Percentiles rank a stretch among this genome's conserved stretches.
Evolutionary conservation across 495 filamentous ascomycete species (phyloP).

Genomic region (Cercophora scortea): DNA sequence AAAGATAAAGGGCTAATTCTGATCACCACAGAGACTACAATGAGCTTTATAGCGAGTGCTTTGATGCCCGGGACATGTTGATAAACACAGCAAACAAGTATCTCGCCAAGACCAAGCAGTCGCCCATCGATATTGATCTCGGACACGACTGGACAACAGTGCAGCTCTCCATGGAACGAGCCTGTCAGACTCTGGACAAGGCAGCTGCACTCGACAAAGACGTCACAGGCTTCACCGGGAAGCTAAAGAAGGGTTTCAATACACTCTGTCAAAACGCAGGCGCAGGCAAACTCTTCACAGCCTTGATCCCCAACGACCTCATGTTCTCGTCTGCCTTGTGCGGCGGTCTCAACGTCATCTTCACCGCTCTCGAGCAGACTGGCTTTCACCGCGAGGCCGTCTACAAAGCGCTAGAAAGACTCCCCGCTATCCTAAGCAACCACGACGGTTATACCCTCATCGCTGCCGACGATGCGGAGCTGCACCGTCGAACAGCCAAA

Average conservation of each 20-base stretch:
- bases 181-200: conserved; percentile 4
- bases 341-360: conserved; percentile 12
- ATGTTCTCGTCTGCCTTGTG: conserved; percentile 7
- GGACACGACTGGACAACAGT: conserved; percentile 1
- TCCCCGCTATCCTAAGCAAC: conserved; percentile 10
- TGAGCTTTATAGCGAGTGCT: background rate
- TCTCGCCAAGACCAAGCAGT: background rate
- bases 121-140: background rate
- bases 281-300: background rate
- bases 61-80: background rate
- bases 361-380: conserved; percentile 6
- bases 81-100: background rate
- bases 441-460: conserved; percentile 1
- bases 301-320: conserved; percentile 6
- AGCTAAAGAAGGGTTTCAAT: background rate
- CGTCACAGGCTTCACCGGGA: background rate
- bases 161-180: background rate
- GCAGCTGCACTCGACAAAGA: background rate
- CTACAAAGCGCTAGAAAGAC: conserved; percentile 10
- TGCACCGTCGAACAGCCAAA: conserved; percentile 9
- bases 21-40: conserved; percentile 1
- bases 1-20: too few relatives aligned
- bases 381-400: conserved; percentile 3
- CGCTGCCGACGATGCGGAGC: conserved; percentile 5
- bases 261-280: conserved; percentile 4